Percentiles rank a stretch among this genome's conserved stretches.
phyloP scores from a whole-genome alignment of 306 rosid species.

The Acacia acuminata region DNA sequence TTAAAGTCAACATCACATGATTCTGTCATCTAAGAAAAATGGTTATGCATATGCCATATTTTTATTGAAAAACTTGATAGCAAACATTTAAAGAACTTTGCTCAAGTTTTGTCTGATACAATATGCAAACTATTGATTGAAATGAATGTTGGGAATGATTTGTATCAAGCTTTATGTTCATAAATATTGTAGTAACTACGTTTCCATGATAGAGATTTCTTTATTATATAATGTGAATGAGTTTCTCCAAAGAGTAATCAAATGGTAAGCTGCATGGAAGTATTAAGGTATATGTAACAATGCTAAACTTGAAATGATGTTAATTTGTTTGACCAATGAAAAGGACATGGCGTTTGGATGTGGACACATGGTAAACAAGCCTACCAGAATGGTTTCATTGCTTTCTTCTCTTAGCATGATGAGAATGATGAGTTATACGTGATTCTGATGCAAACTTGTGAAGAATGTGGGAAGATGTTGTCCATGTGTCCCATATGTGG shows the following conservation, averaged over 20 bases:
- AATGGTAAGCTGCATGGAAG: neutral
- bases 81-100: neutral
- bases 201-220: neutral
- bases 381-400: neutral
- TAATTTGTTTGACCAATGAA: slow-evolving; percentile 25
- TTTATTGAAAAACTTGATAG: neutral
- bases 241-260: neutral
- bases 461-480: too few relatives aligned
- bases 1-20: too few relatives aligned
- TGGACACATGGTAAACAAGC: slow-evolving; percentile 30
- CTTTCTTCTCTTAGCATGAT: neutral
- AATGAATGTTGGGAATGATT: neutral
- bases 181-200: neutral
- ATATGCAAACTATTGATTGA: neutral
- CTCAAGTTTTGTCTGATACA: neutral
- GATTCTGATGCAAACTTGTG: too few relatives aligned
- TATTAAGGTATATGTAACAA: neutral
- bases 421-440: neutral
- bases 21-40: too few relatives aligned
- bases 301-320: neutral
- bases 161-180: neutral
- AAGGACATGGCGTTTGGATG: slow-evolving; percentile 28
- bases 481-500: too few relatives aligned
- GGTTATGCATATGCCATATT: neutral
- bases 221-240: neutral